These are phyloP conservation scores for Tylopilus cervinicoccineus DNA, from an alignment of 768 basidiomycete species.

Conservation along the genomic window DNA sequence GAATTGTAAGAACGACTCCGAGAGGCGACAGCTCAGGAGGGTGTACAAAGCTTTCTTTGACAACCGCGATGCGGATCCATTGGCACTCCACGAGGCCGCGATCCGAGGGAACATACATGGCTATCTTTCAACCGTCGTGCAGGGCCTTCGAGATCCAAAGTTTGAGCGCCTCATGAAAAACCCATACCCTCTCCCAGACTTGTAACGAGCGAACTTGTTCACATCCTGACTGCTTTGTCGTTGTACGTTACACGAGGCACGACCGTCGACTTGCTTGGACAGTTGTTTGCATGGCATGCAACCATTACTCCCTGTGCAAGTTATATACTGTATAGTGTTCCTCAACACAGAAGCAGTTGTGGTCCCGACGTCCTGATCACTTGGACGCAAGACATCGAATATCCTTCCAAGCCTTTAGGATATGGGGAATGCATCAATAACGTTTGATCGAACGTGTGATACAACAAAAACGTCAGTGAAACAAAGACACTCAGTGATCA, in stretches of 20 bases:
- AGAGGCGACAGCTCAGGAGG: slow-evolving; percentile 1
- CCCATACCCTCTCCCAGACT: background rate
- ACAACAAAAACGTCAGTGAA: background rate
- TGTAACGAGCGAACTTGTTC: background rate
- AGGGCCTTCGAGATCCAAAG: background rate
- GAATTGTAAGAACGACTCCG: background rate
- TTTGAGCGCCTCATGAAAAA: background rate
- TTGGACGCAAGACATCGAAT: too few relatives aligned
- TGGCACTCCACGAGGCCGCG: background rate
- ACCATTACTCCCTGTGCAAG: too few relatives aligned
- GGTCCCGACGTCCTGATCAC: too few relatives aligned
- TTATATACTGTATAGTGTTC: too few relatives aligned
- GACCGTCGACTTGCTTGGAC: too few relatives aligned
- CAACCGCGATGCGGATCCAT: background rate
- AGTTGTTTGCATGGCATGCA: too few relatives aligned
- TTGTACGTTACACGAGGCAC: background rate
- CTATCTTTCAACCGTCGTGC: background rate
- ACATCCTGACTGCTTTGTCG: background rate
- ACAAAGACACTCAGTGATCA: slow-evolving; percentile 13
- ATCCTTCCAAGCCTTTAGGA: too few relatives aligned
- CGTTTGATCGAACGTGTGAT: background rate
- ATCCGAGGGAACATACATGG: background rate
- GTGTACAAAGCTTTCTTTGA: slow-evolving; percentile 2
- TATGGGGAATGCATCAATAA: background rate
- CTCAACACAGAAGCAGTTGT: too few relatives aligned